Evolutionary conservation across 345 rosid species (phyloP), one percentile per base, ranked within the genome.

Genomic region (Tarenaya hassleriana): DNA sequence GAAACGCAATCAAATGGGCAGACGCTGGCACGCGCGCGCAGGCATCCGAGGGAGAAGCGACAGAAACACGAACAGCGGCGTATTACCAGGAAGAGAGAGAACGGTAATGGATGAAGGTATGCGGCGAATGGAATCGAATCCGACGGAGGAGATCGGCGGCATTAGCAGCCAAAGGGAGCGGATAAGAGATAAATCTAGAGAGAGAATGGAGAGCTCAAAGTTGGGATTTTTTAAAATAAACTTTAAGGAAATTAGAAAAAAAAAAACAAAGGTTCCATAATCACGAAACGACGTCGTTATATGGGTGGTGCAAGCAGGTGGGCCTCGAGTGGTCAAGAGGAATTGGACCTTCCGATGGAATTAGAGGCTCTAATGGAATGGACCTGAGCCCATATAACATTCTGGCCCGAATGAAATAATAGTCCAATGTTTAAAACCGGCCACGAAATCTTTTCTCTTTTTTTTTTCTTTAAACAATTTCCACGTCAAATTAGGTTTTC

Each of bases 71-170:
- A 29, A 45, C 7, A 39, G 43, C 29, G 37, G 40, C 7, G 10
- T 14, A 8, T 17, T 39, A 41, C 65, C 56, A 47, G 17, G 17
- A 6, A 15, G 52, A 1, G 1, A 40, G 29, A 45, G 24, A 21
- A 53, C 56, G 65, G 29, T 24, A 35, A 35, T n/a, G 4, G 17
- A 41, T 46, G 56, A 59, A 33, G 27, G 52, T 14, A 10, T 38
- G 21, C 56, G 61, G 31, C 40, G 56, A 51, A 52, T 39, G 52
- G 16, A 0, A 44, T 7, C 34, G 46, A 66, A 66, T 66, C 61
- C 59, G 56, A 8, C 70, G 70, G 70, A 47, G 64, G 55, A 29
- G 40, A 58, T 31, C 65, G 70, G 61, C 66, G 56, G 66, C 12
- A 54, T 44, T n/a, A 41, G 58, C 55, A 52, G 64, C 46, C 50